These are phyloP conservation scores for Trifolium fragiferum DNA, from an alignment of 306 rosid genomes.

Conservation along the genomic window DNA sequence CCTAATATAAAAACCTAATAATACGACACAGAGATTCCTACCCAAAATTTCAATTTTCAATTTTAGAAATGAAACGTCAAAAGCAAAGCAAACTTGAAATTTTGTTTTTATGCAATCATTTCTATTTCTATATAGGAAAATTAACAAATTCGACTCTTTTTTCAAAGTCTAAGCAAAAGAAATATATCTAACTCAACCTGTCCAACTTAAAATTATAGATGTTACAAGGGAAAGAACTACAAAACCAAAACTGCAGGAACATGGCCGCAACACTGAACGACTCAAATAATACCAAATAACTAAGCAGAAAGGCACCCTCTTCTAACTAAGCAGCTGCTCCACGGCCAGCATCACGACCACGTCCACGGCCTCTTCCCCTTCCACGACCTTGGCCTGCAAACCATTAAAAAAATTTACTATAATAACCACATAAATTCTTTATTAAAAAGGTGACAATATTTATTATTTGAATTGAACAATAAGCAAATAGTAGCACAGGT, in stretches of 20 bases:
- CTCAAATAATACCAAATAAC: constrained; percentile 43
- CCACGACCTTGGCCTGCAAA: constrained; percentile 75
- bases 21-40: background rate
- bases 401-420: constrained; percentile 32
- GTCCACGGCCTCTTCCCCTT: constrained; percentile 79
- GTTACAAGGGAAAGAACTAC: constrained; percentile 45
- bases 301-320: constrained; percentile 54
- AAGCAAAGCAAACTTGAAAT: background rate
- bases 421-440: background rate
- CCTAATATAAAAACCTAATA: no score
- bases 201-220: constrained; percentile 34
- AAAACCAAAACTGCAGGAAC: constrained; percentile 58
- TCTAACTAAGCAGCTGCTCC: constrained; percentile 63
- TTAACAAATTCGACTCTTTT: background rate
- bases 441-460: background rate
- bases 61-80: background rate
- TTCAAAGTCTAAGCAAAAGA: background rate
- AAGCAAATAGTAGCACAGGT: background rate
- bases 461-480: background rate
- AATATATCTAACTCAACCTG: constrained; percentile 40
- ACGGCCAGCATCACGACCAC: constrained; percentile 58
- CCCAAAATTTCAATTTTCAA: background rate
- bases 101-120: background rate
- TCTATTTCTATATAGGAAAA: background rate
- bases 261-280: constrained; percentile 48